A percentile compares a stretch with the other conserved stretches of the same genome.
Conservation (phyloP, 352 stramenopile genomes). For the Phytopythium ostracodes region DNA sequence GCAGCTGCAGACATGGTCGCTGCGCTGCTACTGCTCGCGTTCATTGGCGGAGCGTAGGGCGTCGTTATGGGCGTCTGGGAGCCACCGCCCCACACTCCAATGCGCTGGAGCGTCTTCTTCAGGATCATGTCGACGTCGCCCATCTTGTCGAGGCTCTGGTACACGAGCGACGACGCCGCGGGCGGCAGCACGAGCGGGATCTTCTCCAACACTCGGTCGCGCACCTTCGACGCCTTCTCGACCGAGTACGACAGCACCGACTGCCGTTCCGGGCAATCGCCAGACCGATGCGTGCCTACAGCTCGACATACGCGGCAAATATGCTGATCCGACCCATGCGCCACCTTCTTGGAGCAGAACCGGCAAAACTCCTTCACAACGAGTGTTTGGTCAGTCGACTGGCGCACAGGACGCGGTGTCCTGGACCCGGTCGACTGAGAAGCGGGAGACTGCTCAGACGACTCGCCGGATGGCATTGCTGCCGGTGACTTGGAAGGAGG, state of each 20-base stretch:
- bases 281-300: conserved; percentile 53
- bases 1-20: neutral
- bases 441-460: conserved; percentile 1
- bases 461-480: conserved; percentile 5
- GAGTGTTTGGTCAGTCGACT: neutral
- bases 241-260: conserved; percentile 42
- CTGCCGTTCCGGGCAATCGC: conserved; percentile 47
- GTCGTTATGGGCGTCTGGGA: conserved; percentile 83
- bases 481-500: neutral
- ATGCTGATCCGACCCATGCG: conserved; percentile 50
- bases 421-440: neutral
- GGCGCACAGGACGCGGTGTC: neutral
- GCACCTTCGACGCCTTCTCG: conserved; percentile 61
- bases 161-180: conserved; percentile 43
- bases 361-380: conserved; percentile 32
- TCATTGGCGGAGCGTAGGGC: conserved; percentile 39
- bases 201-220: conserved; percentile 49
- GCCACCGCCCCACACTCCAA: conserved; percentile 76
- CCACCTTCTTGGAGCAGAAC: conserved; percentile 58
- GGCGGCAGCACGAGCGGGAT: conserved; percentile 48
- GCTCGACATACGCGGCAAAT: conserved; percentile 55
- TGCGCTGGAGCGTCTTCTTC: conserved; percentile 55
- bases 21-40: neutral
- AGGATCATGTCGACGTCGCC: conserved; percentile 71
- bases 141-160: conserved; percentile 67